phyloP scores from a whole-genome alignment of 1,139 yeast species.

The Protomyces inundatus region DNA sequence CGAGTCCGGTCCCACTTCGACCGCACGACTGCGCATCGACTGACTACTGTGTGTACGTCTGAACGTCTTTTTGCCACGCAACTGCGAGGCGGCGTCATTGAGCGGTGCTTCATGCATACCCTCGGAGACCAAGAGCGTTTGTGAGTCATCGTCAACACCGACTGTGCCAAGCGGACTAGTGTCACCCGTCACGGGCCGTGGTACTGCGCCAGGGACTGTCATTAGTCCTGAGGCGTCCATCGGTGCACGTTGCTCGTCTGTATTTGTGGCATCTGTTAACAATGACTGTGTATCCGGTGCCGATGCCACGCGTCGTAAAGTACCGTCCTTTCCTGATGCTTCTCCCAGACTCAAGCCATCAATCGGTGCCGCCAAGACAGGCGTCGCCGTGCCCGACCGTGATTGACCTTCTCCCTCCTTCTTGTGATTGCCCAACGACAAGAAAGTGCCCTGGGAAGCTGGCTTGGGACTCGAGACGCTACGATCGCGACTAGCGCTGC shows the following conservation, averaged over 20 bases:
- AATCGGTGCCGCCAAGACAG: neutral
- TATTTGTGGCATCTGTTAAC: neutral
- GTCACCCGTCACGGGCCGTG: neutral
- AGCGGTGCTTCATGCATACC: neutral
- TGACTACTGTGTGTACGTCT: slow-evolving; percentile 61
- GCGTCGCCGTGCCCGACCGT: neutral
- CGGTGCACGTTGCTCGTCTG: too few relatives aligned
- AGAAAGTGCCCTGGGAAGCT: neutral
- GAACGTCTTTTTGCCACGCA: slow-evolving; percentile 7
- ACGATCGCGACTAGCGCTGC: slow-evolving; percentile 11
- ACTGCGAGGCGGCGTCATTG: neutral
- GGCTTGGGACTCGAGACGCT: slow-evolving; percentile 21
- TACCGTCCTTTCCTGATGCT: neutral
- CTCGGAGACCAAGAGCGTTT: neutral
- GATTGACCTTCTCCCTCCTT: neutral
- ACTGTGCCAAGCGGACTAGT: neutral
- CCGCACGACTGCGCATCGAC: slow-evolving; percentile 67
- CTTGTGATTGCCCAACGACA: neutral
- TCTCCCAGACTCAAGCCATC: neutral
- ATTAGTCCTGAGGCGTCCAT: neutral
- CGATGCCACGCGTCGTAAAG: slow-evolving; percentile 10
- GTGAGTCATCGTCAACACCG: neutral
- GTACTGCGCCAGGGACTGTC: neutral
- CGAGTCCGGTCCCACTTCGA: slow-evolving; percentile 76
- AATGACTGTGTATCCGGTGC: slow-evolving; percentile 15